Evolutionary conservation across 2,329 filamentous ascomycete species (phyloP).

Genomic region (Diaporthe ilicicola): DNA sequence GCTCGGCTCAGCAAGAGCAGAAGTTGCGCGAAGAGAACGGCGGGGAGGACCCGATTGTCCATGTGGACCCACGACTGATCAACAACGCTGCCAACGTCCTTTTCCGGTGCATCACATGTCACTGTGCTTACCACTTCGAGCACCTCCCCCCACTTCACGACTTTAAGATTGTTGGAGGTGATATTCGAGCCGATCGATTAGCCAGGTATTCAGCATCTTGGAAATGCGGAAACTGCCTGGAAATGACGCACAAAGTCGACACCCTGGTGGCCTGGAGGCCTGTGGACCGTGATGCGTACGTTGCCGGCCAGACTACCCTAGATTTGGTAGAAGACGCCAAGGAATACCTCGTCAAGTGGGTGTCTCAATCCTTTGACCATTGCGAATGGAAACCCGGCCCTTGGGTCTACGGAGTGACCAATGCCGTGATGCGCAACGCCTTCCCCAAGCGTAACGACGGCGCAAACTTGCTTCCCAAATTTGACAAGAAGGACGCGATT

Average conservation of each 20-base stretch:
- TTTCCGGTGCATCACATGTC: constrained; percentile 83
- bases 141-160: constrained; percentile 71
- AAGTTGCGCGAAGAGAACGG: constrained; percentile 80
- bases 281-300: constrained; percentile 63
- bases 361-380: constrained; percentile 79
- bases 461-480: constrained; percentile 68
- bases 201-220: constrained; percentile 78
- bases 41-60: constrained; percentile 78
- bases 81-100: constrained; percentile 81
- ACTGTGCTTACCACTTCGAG: constrained; percentile 82
- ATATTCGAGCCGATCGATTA: constrained; percentile 68
- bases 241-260: constrained; percentile 73
- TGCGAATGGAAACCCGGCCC: constrained; percentile 87
- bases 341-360: constrained; percentile 94
- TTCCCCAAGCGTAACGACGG: constrained; percentile 77
- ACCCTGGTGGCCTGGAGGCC: constrained; percentile 91
- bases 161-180: constrained; percentile 48
- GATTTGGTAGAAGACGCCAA: constrained; percentile 78
- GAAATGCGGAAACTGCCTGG: constrained; percentile 81
- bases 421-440: constrained; percentile 70
- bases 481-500: constrained; percentile 79
- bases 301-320: constrained; percentile 58
- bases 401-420: constrained; percentile 82
- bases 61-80: constrained; percentile 68
- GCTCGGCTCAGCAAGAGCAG: constrained; percentile 83